Percentiles rank a stretch among this genome's conserved stretches.
These are phyloP conservation scores for Angophora floribunda DNA, from an alignment of 345 rosid genomes.

Conservation along the genomic window DNA sequence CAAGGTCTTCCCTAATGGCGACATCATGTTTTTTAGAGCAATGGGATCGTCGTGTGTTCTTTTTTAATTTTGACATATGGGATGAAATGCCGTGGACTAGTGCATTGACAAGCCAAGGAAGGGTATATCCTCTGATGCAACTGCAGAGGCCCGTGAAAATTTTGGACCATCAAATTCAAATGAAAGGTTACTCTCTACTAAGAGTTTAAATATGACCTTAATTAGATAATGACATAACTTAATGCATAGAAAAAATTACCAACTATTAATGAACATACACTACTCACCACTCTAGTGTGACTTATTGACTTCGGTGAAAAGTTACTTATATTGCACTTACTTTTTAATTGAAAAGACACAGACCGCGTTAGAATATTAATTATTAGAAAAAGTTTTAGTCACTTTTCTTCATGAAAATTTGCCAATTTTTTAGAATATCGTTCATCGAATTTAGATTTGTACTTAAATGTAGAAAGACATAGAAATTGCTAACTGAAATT, in stretches of 20 bases:
- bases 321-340: background rate
- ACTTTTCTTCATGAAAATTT: too few relatives aligned
- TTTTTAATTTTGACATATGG: too few relatives aligned
- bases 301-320: background rate
- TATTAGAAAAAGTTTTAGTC: too few relatives aligned
- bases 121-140: background rate
- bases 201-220: background rate
- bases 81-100: too few relatives aligned
- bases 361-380: background rate
- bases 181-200: background rate
- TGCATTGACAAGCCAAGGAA: background rate
- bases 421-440: background rate
- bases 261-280: background rate
- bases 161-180: background rate
- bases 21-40: too few relatives aligned
- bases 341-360: background rate
- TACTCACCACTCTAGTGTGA: background rate
- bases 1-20: too few relatives aligned
- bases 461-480: background rate
- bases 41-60: too few relatives aligned
- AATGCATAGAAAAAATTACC: background rate
- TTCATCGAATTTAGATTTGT: background rate
- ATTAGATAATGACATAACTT: too few relatives aligned
- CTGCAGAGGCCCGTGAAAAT: background rate
- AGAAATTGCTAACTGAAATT: too few relatives aligned